Percentiles rank a stretch among this genome's conserved stretches.
These are phyloP conservation scores for Claviceps capensis DNA, from an alignment of 2,329 filamentous ascomycete species.

Conservation along the genomic window DNA sequence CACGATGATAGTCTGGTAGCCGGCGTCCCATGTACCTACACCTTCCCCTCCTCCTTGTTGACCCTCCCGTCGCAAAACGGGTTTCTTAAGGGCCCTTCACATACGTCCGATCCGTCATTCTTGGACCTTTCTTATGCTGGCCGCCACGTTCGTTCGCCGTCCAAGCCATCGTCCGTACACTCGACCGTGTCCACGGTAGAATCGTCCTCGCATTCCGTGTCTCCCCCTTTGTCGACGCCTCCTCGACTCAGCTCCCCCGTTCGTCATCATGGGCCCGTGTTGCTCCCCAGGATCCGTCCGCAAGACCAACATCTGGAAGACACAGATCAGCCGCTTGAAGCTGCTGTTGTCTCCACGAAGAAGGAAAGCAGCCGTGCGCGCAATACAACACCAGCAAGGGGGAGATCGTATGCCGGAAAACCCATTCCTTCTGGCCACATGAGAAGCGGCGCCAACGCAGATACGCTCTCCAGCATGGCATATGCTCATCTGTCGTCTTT, in stretches of 20 bases:
- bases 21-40: conserved; percentile 49
- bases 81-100: conserved; percentile 17
- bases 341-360: conserved; percentile 1
- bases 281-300: conserved; percentile 73
- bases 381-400: conserved; percentile 12
- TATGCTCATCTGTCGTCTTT: conserved; percentile 27
- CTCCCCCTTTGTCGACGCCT: conserved; percentile 57
- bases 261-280: conserved; percentile 62
- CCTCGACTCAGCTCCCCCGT: conserved; percentile 53
- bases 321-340: conserved; percentile 11
- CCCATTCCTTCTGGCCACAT: conserved; percentile 31
- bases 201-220: conserved; percentile 48
- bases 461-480: conserved; percentile 31
- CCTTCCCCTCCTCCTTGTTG: conserved; percentile 28
- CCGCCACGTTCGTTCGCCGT: conserved; percentile 48
- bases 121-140: conserved; percentile 39
- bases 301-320: conserved; percentile 64
- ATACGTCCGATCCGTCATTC: conserved; percentile 42
- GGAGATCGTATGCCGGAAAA: conserved; percentile 5
- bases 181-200: conserved; percentile 40
- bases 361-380: background rate
- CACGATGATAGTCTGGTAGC: conserved; percentile 39
- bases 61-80: conserved; percentile 13
- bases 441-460: conserved; percentile 49
- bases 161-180: conserved; percentile 53